These are phyloP conservation scores for Triadica sebifera DNA, from an alignment of 345 rosid species.

Conservation along the genomic window DNA sequence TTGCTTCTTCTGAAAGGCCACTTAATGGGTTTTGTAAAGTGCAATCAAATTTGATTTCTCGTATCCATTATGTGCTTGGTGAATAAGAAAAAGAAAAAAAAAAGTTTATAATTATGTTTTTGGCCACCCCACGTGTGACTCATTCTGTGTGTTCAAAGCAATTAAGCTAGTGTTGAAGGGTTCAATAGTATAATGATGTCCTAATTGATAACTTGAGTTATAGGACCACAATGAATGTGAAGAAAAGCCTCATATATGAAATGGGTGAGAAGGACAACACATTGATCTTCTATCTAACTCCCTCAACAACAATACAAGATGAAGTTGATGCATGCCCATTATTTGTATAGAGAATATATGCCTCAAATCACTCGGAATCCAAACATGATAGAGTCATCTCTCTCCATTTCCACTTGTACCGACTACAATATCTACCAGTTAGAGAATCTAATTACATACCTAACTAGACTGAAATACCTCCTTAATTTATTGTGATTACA, in stretches of 20 bases:
- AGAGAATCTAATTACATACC: background rate
- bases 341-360: background rate
- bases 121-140: conserved; percentile 14
- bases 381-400: background rate
- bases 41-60: background rate
- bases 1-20: conserved; percentile 5
- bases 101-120: background rate
- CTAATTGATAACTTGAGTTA: conserved; percentile 9
- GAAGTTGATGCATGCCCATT: background rate
- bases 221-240: conserved; percentile 25
- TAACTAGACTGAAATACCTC: background rate
- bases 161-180: background rate
- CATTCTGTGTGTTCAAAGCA: conserved; percentile 9
- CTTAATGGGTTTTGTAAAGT: background rate
- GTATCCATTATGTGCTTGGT: conserved; percentile 4
- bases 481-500: too few species aligned
- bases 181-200: conserved; percentile 18
- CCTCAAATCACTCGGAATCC: background rate
- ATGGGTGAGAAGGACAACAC: background rate
- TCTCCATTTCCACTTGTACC: background rate
- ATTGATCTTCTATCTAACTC: background rate
- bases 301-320: conserved; percentile 8
- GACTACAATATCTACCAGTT: background rate
- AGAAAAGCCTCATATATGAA: conserved; percentile 14
- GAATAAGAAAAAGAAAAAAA: background rate